phyloP scores from a whole-genome alignment of 2,329 filamentous ascomycete species.

The Paecilomyces variotii region DNA sequence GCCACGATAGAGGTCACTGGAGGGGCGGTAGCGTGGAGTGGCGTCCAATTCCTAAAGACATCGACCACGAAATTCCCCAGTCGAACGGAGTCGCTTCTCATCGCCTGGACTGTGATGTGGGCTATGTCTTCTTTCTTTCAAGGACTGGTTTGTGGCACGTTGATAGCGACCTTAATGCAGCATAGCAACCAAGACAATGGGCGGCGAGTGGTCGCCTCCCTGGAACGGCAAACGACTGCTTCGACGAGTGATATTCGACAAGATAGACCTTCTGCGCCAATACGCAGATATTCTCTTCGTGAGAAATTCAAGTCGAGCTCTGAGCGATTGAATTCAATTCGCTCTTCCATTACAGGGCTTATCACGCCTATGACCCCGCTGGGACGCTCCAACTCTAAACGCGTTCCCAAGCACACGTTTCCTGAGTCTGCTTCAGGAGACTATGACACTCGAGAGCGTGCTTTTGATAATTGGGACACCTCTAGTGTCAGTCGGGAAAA shows the following conservation, averaged over 20 bases:
- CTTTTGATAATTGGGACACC: constrained; percentile 4
- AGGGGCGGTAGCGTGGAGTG: constrained; percentile 18
- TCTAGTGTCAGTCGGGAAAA: constrained; percentile 1
- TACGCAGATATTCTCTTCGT: constrained; percentile 5
- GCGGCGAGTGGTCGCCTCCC: constrained; percentile 17
- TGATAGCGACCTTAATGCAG: constrained; percentile 13
- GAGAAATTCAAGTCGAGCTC: constrained; percentile 7
- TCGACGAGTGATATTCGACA: constrained; percentile 1
- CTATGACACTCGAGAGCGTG: not conserved
- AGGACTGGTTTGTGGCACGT: constrained; percentile 21
- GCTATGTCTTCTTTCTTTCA: constrained; percentile 23
- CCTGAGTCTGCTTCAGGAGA: constrained; percentile 9
- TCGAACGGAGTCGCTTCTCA: constrained; percentile 12
- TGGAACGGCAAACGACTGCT: constrained; percentile 16
- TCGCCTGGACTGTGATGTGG: constrained; percentile 31
- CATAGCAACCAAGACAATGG: constrained; percentile 9
- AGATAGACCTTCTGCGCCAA: constrained; percentile 6
- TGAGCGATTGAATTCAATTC: constrained; percentile 6
- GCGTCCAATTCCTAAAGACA: constrained; percentile 7
- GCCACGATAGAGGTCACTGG: constrained; percentile 18
- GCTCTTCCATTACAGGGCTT: constrained; percentile 17
- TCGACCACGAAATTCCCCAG: constrained; percentile 2
- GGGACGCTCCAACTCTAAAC: constrained; percentile 19
- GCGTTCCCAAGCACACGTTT: constrained; percentile 15
- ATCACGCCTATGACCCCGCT: constrained; percentile 12